Conservation (phyloP, 305 asterid genomes). For the Plantago rigida region DNA sequence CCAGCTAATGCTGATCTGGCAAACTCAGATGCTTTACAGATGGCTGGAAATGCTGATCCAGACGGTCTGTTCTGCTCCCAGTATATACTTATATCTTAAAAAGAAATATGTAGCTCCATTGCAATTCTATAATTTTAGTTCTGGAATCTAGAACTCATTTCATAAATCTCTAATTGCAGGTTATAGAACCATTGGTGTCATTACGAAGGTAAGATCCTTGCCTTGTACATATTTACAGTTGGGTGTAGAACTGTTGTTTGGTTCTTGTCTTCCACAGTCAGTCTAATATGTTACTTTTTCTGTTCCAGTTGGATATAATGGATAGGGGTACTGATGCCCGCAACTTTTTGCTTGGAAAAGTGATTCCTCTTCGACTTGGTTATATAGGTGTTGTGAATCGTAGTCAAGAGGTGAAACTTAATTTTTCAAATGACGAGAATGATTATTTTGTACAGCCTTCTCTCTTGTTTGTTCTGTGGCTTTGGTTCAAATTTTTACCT, state of each 20-base stretch:
- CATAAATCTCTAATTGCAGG: constrained; percentile 49
- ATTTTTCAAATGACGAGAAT: constrained; percentile 5
- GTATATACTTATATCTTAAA: constrained; percentile 3
- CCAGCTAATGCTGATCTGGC: constrained; percentile 96
- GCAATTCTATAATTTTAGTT: constrained; percentile 9
- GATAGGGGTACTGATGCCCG: constrained; percentile 99
- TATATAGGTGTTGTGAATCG: constrained; percentile 95
- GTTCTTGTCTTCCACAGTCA: not conserved
- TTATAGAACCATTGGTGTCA: constrained; percentile 82
- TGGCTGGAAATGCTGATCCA: constrained; percentile 98
- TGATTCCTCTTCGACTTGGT: constrained; percentile 94
- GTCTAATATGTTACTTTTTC: constrained; percentile 25
- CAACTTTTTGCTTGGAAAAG: constrained; percentile 90
- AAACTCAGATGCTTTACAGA: constrained; percentile 96
- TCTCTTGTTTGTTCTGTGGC: not conserved
- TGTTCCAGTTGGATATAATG: constrained; percentile 88
- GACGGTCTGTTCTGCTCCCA: constrained; percentile 52
- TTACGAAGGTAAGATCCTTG: constrained; percentile 59
- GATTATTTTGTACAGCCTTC: not conserved
- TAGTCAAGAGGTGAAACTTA: constrained; percentile 78
- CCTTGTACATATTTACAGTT: not conserved
- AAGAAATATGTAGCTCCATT: constrained; percentile 4
- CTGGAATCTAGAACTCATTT: constrained; percentile 26
- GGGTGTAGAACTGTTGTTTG: constrained; percentile 3
- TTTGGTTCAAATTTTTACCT: too few species aligned